A percentile compares a stretch with the other conserved stretches of the same genome.
Evolutionary conservation across 2,329 filamentous ascomycete species (phyloP).

Genomic region (Colletotrichum sp.): DNA sequence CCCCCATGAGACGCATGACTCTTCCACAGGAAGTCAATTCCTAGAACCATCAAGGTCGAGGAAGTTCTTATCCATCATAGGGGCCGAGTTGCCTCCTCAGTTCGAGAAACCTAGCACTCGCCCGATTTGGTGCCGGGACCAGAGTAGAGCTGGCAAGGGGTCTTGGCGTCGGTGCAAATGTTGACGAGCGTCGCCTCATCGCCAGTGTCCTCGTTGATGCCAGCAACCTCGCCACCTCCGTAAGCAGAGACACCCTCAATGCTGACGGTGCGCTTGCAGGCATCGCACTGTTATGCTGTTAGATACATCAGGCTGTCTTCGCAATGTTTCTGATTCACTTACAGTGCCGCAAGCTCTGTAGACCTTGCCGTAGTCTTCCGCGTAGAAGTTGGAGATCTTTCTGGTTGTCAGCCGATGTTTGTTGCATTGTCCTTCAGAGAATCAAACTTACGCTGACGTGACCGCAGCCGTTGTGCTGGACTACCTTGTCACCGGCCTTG

Average conservation of each 20-base stretch:
- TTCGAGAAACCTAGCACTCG: background rate
- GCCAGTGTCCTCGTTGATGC: slow-evolving; percentile 46
- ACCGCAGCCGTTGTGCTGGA: slow-evolving; percentile 53
- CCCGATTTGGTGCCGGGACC: slow-evolving; percentile 32
- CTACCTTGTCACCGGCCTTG: slow-evolving; percentile 48
- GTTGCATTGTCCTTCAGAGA: background rate
- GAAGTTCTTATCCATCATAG: background rate
- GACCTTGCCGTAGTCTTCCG: slow-evolving; percentile 52
- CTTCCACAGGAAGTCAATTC: background rate
- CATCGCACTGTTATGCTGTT: background rate
- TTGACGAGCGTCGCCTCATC: slow-evolving; percentile 32
- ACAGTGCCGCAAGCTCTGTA: slow-evolving; percentile 25
- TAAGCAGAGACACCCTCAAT: slow-evolving; percentile 43
- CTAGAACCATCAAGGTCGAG: background rate
- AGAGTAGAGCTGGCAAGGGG: slow-evolving; percentile 28
- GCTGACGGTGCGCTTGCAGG: slow-evolving; percentile 47
- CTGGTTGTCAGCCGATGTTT: background rate
- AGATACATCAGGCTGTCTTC: slow-evolving; percentile 1
- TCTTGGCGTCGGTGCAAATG: slow-evolving; percentile 30
- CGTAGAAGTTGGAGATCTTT: slow-evolving; percentile 43
- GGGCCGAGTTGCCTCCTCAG: background rate
- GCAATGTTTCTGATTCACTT: background rate
- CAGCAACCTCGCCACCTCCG: slow-evolving; percentile 43
- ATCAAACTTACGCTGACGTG: slow-evolving; percentile 36
- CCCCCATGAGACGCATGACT: background rate